These are phyloP conservation scores for Hypoxylon crocopeplum DNA, from an alignment of 495 filamentous ascomycete species.

Conservation along the genomic window DNA sequence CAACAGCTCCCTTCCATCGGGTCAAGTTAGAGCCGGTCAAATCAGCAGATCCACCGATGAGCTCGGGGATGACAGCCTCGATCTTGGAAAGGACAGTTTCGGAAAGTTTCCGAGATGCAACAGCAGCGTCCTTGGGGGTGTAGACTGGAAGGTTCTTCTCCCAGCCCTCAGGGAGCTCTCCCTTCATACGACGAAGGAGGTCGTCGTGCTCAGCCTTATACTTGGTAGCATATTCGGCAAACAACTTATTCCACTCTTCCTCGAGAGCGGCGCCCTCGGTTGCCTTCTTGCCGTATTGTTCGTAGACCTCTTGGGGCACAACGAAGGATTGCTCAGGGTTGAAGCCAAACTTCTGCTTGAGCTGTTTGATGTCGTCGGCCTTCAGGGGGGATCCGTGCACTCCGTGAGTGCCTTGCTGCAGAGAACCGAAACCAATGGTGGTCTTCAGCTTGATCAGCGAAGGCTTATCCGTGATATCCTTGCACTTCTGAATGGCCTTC, in stretches of 20 bases:
- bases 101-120: constrained; percentile 93
- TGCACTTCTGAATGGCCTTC: constrained; percentile 81
- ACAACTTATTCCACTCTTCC: constrained; percentile 93
- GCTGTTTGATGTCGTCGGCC: constrained; percentile 85
- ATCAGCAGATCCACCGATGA: constrained; percentile 95
- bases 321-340: constrained; percentile 92
- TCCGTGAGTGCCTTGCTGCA: constrained; percentile 88
- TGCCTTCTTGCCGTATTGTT: constrained; percentile 82
- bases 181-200: constrained; percentile 78
- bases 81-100: constrained; percentile 92
- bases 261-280: constrained; percentile 87
- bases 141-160: constrained; percentile 92
- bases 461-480: constrained; percentile 93
- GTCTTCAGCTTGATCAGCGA: constrained; percentile 96
- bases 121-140: constrained; percentile 82
- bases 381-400: constrained; percentile 97
- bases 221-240: constrained; percentile 81
- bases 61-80: constrained; percentile 82
- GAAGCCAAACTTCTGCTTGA: constrained; percentile 96
- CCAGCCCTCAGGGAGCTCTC: constrained; percentile 94
- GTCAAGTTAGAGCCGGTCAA: constrained; percentile 99
- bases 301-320: constrained; percentile 94
- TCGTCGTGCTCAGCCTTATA: constrained; percentile 80
- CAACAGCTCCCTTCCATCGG: constrained; percentile 92
- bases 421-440: constrained; percentile 96